Base-by-base conservation (phyloP, 1,284 basidiomycete species). In the Tetrapyrgos nigripes region DNA sequence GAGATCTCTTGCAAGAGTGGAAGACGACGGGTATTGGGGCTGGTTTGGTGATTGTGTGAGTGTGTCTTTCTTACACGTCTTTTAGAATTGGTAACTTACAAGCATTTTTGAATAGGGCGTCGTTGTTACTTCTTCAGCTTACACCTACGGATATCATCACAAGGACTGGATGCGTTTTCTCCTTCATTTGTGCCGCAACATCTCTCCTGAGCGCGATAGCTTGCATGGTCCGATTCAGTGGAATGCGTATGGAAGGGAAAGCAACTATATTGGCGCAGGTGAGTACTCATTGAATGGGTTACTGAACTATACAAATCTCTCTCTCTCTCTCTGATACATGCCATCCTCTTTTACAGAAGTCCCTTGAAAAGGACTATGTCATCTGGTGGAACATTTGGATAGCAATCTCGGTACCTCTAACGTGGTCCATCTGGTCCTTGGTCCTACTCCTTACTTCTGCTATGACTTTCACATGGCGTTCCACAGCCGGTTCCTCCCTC, bases 21-120 rank as follows among this genome's bases (percentile, higher is more conserved):
- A 75, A 76, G 54, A 75, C 71, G 9, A 57, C 74, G n/a, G 76
- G 75, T 50, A 65, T 77, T 29, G 67, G 75, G 8, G 71, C 72
- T 24, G 74, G 70, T 11, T 62, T 77, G 31, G 55, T 77, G 4
- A 50, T 65, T 9, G 60, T 65, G 70, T 70, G 52, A 28, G 69
- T 65, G n/a, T 37, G 14, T 6, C 26, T 37, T 19, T 8, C n/a
- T n/a, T n/a, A n/a, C 24, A 53, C 4, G 13, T 13, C 5, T 11
- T 33, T 33, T 11, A 31, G 10, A 17, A 26, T 11, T 33, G 9
- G 21, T 44, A 28, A 14, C 1, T 26, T 26, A 14, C 23, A 17
- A 37, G 48, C 26, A 3, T 3, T 48, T 17, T n/a, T 40, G 17
- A 40, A 17, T 17, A 57, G 55, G 14, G 49, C 55, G 17, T 24